phyloP scores from a whole-genome alignment of 306 rosid genomes.

The Boehmeria nivea region DNA sequence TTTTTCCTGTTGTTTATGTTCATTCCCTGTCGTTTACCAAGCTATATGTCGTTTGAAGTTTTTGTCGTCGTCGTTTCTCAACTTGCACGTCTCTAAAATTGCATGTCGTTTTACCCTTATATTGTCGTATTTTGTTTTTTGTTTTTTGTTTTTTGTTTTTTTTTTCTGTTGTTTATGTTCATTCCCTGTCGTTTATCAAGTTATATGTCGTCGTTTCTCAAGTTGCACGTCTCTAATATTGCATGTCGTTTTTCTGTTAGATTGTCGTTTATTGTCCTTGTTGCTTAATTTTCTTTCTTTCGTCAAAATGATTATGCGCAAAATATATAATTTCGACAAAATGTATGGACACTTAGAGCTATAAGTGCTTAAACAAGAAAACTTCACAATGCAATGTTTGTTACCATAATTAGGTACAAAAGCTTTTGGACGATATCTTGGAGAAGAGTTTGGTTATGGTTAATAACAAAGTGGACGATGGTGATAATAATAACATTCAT shows the following conservation, averaged over 20 bases:
- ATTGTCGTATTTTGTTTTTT: background rate
- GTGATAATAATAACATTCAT: background rate
- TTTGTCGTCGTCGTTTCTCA: no score
- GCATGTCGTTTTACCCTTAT: background rate
- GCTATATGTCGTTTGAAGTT: no score
- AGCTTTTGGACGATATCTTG: constrained; percentile 60
- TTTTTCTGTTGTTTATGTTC: background rate
- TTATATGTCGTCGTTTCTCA: no score
- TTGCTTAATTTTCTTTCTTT: no score
- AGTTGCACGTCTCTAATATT: no score
- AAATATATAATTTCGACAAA: no score
- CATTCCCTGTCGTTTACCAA: no score
- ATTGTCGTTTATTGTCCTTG: background rate
- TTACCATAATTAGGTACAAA: constrained; percentile 55
- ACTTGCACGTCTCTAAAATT: background rate
- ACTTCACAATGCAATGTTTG: background rate
- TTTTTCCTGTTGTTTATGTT: background rate
- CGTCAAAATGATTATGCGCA: no score
- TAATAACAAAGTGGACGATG: constrained; percentile 16
- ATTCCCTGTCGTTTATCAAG: no score
- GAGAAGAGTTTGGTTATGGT: constrained; percentile 65
- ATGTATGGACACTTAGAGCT: no score
- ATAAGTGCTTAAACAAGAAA: no score
- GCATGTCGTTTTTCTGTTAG: no score
- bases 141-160: background rate